Evolutionary conservation across 148 eudicot genomes (phyloP), one percentile per base, ranked within the genome.

Genomic region (Persicaria maculosa): DNA sequence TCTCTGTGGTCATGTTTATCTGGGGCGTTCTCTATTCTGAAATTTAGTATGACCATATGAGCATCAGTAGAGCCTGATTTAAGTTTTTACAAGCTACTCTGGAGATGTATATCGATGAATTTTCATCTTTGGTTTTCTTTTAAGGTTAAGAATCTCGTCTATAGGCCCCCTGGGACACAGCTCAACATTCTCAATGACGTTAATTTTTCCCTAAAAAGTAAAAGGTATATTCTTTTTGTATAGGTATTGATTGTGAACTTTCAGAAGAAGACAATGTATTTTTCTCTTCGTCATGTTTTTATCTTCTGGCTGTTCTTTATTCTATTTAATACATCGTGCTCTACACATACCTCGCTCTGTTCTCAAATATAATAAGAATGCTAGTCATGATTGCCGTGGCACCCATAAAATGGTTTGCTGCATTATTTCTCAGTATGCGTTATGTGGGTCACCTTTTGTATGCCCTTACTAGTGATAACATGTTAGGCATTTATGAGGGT

Each of bases 101-200:
- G 9, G 43, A 48, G 73, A 46, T 73, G 5, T 55, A 54, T 36
- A 14, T 48, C 47, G 57, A 74, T 46, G 11, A 47, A 11, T 11
- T 61, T 19, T 47, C 15, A 45, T 44, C n/a, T 75, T 4, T 43
- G 79, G 68, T 36, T 82, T 58, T 76, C 72, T 77, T 76, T 67
- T 48, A 74, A 93, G 98, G 86, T 88, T 72, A 86, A 81, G 81
- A 87, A 88, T 76, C 87, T 91, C 44, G 80, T 83, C 74, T 93
- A 91, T 78, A 86, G 86, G 73, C 90, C 91, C 65, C 97, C 97
- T 3, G 98, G 98, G 59, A 93, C 98, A 16, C 85, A 93, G 74
- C 74, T 81, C 58, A 80, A 88, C 83, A 90, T 93, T 68, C 82
- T 91, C 85, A 82, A 85, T 65, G 85, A 84, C 44, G 78, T 93